phyloP scores from a whole-genome alignment of 306 rosid species.

The Casuarina glauca region DNA sequence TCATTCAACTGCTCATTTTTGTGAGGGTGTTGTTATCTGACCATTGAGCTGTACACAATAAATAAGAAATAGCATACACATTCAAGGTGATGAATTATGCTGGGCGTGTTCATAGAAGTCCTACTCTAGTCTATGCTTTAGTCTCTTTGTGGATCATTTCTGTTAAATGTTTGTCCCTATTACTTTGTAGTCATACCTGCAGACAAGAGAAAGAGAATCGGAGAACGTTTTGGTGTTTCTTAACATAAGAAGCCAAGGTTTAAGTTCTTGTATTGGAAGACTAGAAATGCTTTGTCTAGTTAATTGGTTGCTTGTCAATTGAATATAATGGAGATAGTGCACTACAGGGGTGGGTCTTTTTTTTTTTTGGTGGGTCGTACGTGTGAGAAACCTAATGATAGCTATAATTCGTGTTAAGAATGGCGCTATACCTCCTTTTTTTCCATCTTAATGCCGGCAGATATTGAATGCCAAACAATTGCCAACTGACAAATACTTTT shows the following conservation, averaged over 20 bases:
- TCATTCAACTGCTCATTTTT: neutral
- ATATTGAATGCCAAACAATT: constrained; percentile 1
- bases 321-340: neutral
- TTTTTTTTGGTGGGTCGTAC: neutral
- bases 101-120: neutral
- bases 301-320: neutral
- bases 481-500: constrained; percentile 21
- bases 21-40: neutral
- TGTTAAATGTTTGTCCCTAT: neutral
- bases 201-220: neutral
- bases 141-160: neutral
- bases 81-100: neutral
- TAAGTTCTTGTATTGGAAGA: neutral
- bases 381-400: neutral
- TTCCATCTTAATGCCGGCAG: neutral
- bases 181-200: neutral
- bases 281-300: neutral
- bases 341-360: neutral
- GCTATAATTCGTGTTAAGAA: neutral
- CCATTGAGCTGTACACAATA: neutral
- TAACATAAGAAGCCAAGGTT: neutral
- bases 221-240: neutral
- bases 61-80: neutral
- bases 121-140: neutral
- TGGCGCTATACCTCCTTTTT: neutral